These are phyloP conservation scores for Glycine soja DNA, from an alignment of 306 rosid genomes.

Conservation along the genomic window DNA sequence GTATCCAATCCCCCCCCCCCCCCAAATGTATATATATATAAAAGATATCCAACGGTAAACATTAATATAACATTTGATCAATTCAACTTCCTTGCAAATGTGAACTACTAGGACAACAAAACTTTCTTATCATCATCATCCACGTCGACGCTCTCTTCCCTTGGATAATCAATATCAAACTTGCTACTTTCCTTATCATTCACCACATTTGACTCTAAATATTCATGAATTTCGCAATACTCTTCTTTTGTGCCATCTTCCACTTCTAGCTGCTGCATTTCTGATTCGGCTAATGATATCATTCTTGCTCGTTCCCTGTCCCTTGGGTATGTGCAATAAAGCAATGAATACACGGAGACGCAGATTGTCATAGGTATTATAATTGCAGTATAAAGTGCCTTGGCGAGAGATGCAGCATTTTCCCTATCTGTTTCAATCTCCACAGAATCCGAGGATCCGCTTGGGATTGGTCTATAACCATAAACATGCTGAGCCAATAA, in stretches of 20 bases:
- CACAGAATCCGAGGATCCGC: conserved; percentile 61
- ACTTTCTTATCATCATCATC: conserved; percentile 58
- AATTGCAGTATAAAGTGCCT: conserved; percentile 76
- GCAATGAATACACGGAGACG: conserved; percentile 73
- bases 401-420: conserved; percentile 81
- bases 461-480: conserved; percentile 72
- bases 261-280: conserved; percentile 59
- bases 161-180: conserved; percentile 41
- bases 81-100: neutral
- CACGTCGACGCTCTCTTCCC: conserved; percentile 42
- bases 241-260: conserved; percentile 44
- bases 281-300: conserved; percentile 61
- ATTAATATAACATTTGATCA: neutral
- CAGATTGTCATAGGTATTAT: conserved; percentile 73
- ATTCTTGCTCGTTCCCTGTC: conserved; percentile 82
- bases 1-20: no score
- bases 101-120: conserved; percentile 47
- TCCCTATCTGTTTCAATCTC: conserved; percentile 73
- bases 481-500: conserved; percentile 72
- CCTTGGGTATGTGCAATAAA: conserved; percentile 78
- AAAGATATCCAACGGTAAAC: no score
- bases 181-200: conserved; percentile 42
- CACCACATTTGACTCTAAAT: conserved; percentile 40
- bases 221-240: conserved; percentile 26
- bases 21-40: no score